These are phyloP conservation scores for Candida quercuum DNA, from an alignment of 805 yeast genomes.

Conservation along the genomic window DNA sequence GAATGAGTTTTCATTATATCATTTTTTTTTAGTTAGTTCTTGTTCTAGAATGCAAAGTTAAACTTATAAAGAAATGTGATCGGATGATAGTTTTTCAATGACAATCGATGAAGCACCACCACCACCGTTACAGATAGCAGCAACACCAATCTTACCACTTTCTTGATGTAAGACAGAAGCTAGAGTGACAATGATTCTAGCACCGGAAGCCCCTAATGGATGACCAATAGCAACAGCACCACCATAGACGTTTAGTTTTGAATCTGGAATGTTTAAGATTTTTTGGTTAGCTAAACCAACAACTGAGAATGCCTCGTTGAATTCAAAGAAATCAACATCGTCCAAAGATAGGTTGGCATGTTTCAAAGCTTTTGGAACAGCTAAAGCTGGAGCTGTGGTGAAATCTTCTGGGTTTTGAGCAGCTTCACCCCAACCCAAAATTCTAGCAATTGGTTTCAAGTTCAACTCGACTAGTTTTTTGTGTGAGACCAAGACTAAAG, in stretches of 20 bases:
- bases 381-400: constrained; percentile 93
- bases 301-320: constrained; percentile 96
- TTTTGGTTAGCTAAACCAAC: constrained; percentile 90
- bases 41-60: background rate
- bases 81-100: constrained; percentile 55
- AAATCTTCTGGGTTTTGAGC: constrained; percentile 93
- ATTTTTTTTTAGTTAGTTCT: too few relatives aligned
- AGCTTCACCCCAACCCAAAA: constrained; percentile 97
- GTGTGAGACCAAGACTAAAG: constrained; percentile 82
- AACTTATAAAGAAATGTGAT: constrained; percentile 19
- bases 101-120: constrained; percentile 97
- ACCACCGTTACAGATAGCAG: constrained; percentile 98
- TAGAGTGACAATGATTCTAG: constrained; percentile 86
- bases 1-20: background rate
- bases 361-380: constrained; percentile 92
- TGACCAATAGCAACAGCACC: constrained; percentile 97
- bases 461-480: constrained; percentile 79
- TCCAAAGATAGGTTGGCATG: constrained; percentile 64
- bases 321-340: constrained; percentile 86
- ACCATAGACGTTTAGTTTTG: constrained; percentile 83
- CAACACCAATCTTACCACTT: constrained; percentile 83
- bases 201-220: constrained; percentile 96
- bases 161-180: constrained; percentile 78
- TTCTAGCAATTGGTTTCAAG: constrained; percentile 83
- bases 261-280: constrained; percentile 53